phyloP scores from a whole-genome alignment of 1,139 yeast species.

The Lodderomyces jiufengensis region DNA sequence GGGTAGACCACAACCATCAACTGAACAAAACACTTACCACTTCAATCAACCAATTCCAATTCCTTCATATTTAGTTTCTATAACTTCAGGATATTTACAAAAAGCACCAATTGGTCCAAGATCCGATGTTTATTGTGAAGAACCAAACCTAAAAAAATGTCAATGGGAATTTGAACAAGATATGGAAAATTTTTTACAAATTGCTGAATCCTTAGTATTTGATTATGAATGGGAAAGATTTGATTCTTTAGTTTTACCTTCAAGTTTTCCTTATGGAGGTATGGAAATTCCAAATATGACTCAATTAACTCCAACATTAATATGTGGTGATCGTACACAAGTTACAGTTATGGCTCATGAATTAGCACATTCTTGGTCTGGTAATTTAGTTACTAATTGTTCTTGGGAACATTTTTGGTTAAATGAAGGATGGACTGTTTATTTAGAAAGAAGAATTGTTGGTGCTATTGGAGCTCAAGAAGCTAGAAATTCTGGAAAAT shows the following conservation, averaged over 20 bases:
- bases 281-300: slow-evolving; percentile 41
- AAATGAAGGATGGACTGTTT: slow-evolving; percentile 41
- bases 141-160: slow-evolving; percentile 23
- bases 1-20: slow-evolving; percentile 24
- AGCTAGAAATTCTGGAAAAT: slow-evolving; percentile 20
- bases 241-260: slow-evolving; percentile 33
- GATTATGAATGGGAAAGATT: slow-evolving; percentile 34
- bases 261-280: slow-evolving; percentile 38
- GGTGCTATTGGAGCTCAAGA: slow-evolving; percentile 29
- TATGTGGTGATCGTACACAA: slow-evolving; percentile 33
- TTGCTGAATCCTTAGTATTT: slow-evolving; percentile 32
- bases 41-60: slow-evolving; percentile 36
- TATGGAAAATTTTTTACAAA: slow-evolving; percentile 32
- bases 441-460: slow-evolving; percentile 33
- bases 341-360: slow-evolving; percentile 38
- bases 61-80: slow-evolving; percentile 34
- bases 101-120: slow-evolving; percentile 34
- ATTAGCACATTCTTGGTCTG: slow-evolving; percentile 39
- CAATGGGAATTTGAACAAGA: slow-evolving; percentile 38
- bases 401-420: slow-evolving; percentile 41
- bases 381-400: slow-evolving; percentile 35
- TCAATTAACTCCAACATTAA: slow-evolving; percentile 35
- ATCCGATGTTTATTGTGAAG: slow-evolving; percentile 30
- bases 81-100: slow-evolving; percentile 32
- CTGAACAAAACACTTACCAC: slow-evolving; percentile 13